Conservation (phyloP, 345 rosid species). For the Dipteronia dyeriana region DNA sequence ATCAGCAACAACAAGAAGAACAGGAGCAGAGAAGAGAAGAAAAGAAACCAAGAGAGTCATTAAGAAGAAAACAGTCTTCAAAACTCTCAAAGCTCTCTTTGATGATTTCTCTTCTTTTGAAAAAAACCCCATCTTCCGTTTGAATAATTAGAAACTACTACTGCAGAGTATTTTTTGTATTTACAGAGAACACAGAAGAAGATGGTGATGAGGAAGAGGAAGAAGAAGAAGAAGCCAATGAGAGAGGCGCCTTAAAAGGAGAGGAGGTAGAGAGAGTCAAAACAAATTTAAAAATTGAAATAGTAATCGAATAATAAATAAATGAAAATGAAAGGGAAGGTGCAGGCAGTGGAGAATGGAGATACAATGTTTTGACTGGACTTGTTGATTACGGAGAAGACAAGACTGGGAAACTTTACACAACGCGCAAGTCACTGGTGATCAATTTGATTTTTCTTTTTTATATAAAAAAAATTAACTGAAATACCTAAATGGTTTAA, state of each 20-base stretch:
- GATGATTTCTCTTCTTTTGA: slow-evolving; percentile 64
- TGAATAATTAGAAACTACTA: too few species aligned
- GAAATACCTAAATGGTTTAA: slow-evolving; percentile 20
- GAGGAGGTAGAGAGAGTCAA: not conserved
- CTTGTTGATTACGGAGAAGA: slow-evolving; percentile 21
- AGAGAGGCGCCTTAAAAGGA: not conserved
- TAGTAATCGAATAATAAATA: not conserved
- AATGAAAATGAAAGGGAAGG: slow-evolving; percentile 8
- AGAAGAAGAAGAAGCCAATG: not conserved
- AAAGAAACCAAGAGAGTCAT: slow-evolving; percentile 72
- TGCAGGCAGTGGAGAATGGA: slow-evolving; percentile 11
- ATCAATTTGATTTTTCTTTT: not conserved
- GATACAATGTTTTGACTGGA: slow-evolving; percentile 38
- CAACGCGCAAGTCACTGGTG: slow-evolving; percentile 22
- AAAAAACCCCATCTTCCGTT: slow-evolving; percentile 53
- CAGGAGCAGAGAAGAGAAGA: slow-evolving; percentile 79
- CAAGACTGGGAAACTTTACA: slow-evolving; percentile 17
- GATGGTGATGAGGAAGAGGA: not conserved
- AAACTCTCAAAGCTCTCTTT: slow-evolving; percentile 46
- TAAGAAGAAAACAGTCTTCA: slow-evolving; percentile 76
- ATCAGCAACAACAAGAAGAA: slow-evolving; percentile 74
- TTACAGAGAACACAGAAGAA: slow-evolving; percentile 6
- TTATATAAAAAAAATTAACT: not conserved
- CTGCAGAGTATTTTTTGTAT: not conserved
- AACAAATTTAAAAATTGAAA: not conserved